Conservation (phyloP, 169 alveolate species). For the Cyclospora cayetanensis region DNA sequence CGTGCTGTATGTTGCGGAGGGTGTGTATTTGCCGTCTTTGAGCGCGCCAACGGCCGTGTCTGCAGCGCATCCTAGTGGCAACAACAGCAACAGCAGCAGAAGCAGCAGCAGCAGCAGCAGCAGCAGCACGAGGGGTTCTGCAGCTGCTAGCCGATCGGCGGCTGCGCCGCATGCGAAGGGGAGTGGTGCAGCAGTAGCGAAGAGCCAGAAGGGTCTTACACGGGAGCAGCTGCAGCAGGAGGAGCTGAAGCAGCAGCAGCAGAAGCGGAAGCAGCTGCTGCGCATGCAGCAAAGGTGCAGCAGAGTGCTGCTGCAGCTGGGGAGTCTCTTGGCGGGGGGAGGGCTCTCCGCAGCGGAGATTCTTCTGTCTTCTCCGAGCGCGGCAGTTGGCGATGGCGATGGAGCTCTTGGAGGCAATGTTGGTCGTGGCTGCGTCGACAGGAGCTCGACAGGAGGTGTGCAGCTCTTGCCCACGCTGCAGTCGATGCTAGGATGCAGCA, state of each 20-base stretch:
- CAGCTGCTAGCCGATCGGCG: constrained; percentile 15
- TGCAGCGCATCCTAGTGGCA: background rate
- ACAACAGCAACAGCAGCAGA: too few species aligned
- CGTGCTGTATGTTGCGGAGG: background rate
- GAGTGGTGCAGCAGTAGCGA: constrained; percentile 23
- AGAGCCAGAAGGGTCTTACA: background rate
- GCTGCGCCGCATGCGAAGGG: background rate
- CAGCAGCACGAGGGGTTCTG: background rate
- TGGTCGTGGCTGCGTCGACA: background rate
- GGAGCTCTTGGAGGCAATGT: background rate
- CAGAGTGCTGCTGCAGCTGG: constrained; percentile 30
- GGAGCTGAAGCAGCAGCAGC: constrained; percentile 61
- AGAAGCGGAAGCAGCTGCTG: constrained; percentile 56
- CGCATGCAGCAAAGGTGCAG: constrained; percentile 22
- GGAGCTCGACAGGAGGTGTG: background rate
- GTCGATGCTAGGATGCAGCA: constrained; percentile 28
- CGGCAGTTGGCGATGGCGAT: background rate
- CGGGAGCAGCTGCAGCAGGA: constrained; percentile 57
- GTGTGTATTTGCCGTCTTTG: background rate
- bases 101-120: constrained; percentile 53
- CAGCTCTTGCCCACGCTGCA: constrained; percentile 27
- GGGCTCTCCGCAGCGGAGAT: background rate
- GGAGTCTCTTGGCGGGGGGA: background rate
- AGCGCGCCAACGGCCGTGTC: background rate
- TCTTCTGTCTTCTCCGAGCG: constrained; percentile 12